Evolutionary conservation across 1,284 basidiomycete species (phyloP).

Genomic region (Rhodotorula sp.): DNA sequence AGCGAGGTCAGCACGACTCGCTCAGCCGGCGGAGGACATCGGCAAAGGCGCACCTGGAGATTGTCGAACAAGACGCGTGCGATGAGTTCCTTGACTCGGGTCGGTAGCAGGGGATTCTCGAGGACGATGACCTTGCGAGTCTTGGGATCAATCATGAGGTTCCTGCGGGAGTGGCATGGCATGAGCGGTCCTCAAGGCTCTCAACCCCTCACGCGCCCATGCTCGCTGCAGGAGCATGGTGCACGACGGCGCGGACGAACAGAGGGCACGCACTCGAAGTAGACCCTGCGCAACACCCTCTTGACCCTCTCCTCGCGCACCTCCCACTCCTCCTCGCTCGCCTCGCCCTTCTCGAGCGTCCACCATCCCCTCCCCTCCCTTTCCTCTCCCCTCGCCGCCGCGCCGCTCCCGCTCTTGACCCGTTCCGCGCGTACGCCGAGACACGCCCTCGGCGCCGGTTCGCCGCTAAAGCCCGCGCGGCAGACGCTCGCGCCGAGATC

Average conservation of each 20-base stretch:
- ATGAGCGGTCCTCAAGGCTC: too few species aligned
- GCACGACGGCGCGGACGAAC: not conserved
- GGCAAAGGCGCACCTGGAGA: slow-evolving; percentile 64
- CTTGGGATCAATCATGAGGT: slow-evolving; percentile 88
- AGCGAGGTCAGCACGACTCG: not conserved
- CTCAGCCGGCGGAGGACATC: not conserved
- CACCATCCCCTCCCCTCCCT: slow-evolving; percentile 12
- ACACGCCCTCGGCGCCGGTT: slow-evolving; percentile 78
- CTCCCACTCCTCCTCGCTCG: slow-evolving; percentile 28
- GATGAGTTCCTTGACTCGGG: slow-evolving; percentile 82
- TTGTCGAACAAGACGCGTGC: slow-evolving; percentile 86
- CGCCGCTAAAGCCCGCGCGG: slow-evolving; percentile 87
- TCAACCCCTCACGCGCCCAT: too few species aligned
- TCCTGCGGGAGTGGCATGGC: slow-evolving; percentile 56
- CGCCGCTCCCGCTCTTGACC: slow-evolving; percentile 8
- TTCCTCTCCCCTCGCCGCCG: not conserved
- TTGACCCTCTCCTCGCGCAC: slow-evolving; percentile 63
- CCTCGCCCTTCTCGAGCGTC: slow-evolving; percentile 30
- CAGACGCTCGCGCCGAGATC: slow-evolving; percentile 80
- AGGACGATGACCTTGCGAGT: slow-evolving; percentile 87
- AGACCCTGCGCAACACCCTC: slow-evolving; percentile 69
- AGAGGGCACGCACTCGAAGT: slow-evolving; percentile 70
- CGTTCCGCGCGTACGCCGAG: slow-evolving; percentile 49
- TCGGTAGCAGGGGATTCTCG: slow-evolving; percentile 82
- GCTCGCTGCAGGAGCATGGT: not conserved